phyloP scores from a whole-genome alignment of 768 basidiomycete genomes.

The Agrocybe praecox region DNA sequence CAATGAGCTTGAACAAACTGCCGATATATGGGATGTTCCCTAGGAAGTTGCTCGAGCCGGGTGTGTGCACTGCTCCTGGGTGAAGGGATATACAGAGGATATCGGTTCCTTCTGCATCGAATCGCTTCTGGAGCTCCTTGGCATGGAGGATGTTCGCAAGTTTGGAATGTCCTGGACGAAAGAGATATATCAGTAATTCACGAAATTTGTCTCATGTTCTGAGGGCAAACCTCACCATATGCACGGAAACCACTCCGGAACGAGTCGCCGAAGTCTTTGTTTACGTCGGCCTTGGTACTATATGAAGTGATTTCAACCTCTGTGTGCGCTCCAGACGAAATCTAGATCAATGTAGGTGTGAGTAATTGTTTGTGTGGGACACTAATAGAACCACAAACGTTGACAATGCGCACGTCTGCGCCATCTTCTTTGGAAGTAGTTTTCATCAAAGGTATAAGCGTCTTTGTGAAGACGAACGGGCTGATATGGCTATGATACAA shows the following conservation, averaged over 20 bases:
- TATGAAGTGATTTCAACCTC: background rate
- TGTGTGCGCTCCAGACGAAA: background rate
- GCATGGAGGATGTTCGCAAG: slow-evolving; percentile 5
- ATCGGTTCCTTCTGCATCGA: background rate
- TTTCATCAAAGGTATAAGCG: background rate
- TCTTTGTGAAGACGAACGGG: background rate
- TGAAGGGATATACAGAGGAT: slow-evolving; percentile 3
- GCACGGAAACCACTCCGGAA: slow-evolving; percentile 1
- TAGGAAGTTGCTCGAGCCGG: background rate
- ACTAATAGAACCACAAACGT: background rate
- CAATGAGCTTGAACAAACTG: background rate
- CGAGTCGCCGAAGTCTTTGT: background rate
- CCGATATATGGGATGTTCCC: background rate
- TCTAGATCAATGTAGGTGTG: background rate
- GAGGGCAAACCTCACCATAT: background rate
- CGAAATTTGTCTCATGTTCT: background rate
- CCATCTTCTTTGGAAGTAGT: background rate
- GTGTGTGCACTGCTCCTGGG: slow-evolving; percentile 1
- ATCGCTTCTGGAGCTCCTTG: slow-evolving; percentile 3
- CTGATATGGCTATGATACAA: background rate
- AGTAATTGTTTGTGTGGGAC: background rate
- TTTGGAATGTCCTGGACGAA: background rate
- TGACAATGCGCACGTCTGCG: background rate
- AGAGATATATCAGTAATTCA: background rate
- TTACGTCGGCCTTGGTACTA: background rate